Conservation (phyloP, 495 filamentous ascomycete genomes). For the Aspergillus olivimuriae region DNA sequence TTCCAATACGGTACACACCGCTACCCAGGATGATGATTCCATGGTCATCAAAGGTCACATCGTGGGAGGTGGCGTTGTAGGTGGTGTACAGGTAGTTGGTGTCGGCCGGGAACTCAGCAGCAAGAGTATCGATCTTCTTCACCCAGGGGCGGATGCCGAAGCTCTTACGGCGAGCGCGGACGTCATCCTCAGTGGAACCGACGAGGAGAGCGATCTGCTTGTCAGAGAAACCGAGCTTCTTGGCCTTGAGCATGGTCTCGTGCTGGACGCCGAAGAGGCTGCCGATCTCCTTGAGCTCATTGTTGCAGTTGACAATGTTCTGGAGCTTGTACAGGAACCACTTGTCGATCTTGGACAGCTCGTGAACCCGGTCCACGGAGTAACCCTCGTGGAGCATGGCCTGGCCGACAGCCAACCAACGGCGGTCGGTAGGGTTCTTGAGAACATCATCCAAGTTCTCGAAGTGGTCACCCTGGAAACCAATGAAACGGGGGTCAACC, state of each 20-base stretch:
- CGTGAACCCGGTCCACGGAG: conserved; percentile 91
- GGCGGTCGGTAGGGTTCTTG: conserved; percentile 97
- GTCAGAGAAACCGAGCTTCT: conserved; percentile 91
- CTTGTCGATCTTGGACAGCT: conserved; percentile 83
- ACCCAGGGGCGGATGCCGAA: conserved; percentile 80
- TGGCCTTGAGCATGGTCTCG: conserved; percentile 67
- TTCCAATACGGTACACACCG: conserved; percentile 95
- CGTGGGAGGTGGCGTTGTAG: conserved; percentile 86
- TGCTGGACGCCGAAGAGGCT: conserved; percentile 60
- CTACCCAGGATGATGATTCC: conserved; percentile 96
- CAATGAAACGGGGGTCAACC: conserved; percentile 90
- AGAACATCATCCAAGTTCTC: conserved; percentile 95
- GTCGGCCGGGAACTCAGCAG: conserved; percentile 88
- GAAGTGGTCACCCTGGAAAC: conserved; percentile 85
- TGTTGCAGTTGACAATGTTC: conserved; percentile 84
- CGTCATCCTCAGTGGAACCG: conserved; percentile 84
- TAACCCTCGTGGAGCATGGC: conserved; percentile 95
- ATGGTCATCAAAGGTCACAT: conserved; percentile 77
- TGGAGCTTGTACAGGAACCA: conserved; percentile 89
- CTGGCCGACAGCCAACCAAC: conserved; percentile 94
- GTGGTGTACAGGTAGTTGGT: conserved; percentile 98
- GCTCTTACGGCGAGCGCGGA: conserved; percentile 74
- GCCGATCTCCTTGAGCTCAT: conserved; percentile 65
- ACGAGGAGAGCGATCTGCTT: conserved; percentile 89
- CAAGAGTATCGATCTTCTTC: conserved; percentile 98